Evolutionary conservation across 2,329 filamentous ascomycete species (phyloP).

Genomic region (Colletotrichum gigasporum): DNA sequence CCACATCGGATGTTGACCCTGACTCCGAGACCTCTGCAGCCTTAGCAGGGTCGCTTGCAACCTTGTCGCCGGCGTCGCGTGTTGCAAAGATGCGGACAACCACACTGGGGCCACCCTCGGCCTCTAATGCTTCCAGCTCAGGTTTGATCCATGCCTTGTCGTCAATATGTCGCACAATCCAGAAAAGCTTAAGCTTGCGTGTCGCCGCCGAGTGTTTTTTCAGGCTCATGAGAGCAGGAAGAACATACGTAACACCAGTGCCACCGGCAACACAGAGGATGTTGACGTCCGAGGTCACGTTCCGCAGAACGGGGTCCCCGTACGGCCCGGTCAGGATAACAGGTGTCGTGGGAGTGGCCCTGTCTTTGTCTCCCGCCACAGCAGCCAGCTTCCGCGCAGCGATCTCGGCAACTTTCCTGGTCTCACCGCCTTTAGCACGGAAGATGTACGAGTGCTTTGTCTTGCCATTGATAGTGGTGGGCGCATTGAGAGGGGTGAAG

Average conservation of each 20-base stretch:
- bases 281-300: constrained; percentile 49
- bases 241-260: constrained; percentile 51
- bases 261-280: constrained; percentile 51
- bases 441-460: constrained; percentile 66
- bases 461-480: constrained; percentile 48
- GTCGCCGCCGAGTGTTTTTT: constrained; percentile 35
- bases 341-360: constrained; percentile 51
- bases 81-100: constrained; percentile 69
- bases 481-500: constrained; percentile 70
- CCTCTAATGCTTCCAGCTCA: constrained; percentile 62
- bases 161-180: constrained; percentile 65
- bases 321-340: constrained; percentile 73
- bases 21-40: constrained; percentile 14
- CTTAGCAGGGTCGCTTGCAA: constrained; percentile 35
- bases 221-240: constrained; percentile 56
- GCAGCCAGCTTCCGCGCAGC: constrained; percentile 47
- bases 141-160: constrained; percentile 67
- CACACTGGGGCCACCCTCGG: constrained; percentile 48
- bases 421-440: constrained; percentile 68
- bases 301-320: constrained; percentile 58
- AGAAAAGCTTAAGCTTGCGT: constrained; percentile 68
- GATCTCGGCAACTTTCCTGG: constrained; percentile 61
- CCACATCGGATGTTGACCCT: constrained; percentile 12
- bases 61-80: constrained; percentile 48
- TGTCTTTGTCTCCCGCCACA: constrained; percentile 12